Evolutionary conservation across 169 alveolate species (phyloP).

Genomic region (Plasmodium gallinaceum): DNA sequence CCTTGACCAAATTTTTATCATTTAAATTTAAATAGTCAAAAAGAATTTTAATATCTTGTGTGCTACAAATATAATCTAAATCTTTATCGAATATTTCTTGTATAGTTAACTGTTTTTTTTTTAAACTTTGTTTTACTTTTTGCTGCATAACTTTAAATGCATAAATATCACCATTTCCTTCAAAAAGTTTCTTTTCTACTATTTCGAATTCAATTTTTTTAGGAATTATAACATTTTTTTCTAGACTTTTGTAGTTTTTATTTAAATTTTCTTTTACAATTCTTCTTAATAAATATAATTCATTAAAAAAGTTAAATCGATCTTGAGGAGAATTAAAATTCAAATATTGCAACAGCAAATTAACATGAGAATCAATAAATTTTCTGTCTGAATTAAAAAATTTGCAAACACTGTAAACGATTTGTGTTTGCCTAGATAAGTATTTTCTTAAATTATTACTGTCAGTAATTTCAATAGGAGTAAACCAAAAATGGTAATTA

Average conservation of each 20-base stretch:
- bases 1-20: slow-evolving; percentile 36
- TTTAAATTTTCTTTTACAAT: slow-evolving; percentile 42
- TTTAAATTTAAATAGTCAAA: slow-evolving; percentile 57
- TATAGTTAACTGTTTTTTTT: slow-evolving; percentile 57
- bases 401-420: slow-evolving; percentile 72
- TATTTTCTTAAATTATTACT: slow-evolving; percentile 71
- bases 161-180: slow-evolving; percentile 75
- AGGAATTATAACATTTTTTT: slow-evolving; percentile 15
- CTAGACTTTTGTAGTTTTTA: slow-evolving; percentile 14
- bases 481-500: slow-evolving; percentile 74
- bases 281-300: slow-evolving; percentile 67
- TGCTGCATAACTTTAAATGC: slow-evolving; percentile 75
- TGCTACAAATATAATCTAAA: slow-evolving; percentile 61
- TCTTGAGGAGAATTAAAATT: slow-evolving; percentile 72
- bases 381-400: slow-evolving; percentile 75
- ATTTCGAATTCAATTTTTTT: slow-evolving; percentile 69
- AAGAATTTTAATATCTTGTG: slow-evolving; percentile 46
- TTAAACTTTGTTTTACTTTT: slow-evolving; percentile 68
- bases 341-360: slow-evolving; percentile 64
- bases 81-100: slow-evolving; percentile 75
- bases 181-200: slow-evolving; percentile 65
- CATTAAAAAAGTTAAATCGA: slow-evolving; percentile 67
- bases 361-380: slow-evolving; percentile 76
- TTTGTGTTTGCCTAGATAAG: slow-evolving; percentile 74
- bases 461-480: slow-evolving; percentile 76